Conservation (phyloP, 192 early-diverging fungal species). For the Podila epigama region DNA sequence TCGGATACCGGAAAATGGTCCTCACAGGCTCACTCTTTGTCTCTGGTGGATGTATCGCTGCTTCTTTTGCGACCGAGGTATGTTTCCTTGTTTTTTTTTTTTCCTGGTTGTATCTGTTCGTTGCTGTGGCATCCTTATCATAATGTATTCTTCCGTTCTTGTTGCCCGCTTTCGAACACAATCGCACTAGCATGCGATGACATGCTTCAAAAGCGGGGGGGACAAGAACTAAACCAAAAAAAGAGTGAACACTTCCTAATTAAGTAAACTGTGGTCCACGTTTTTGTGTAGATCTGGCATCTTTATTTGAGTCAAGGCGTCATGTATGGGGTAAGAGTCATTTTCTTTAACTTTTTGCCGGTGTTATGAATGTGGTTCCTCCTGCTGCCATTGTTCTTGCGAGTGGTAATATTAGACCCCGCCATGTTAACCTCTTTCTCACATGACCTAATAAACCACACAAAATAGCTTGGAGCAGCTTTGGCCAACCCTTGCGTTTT, state of each 20-base stretch:
- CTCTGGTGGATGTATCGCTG: constrained; percentile 29
- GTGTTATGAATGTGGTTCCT: not conserved
- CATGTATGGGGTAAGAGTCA: constrained; percentile 46
- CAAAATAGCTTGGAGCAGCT: constrained; percentile 26
- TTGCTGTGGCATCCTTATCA: too few species aligned
- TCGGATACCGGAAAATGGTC: constrained; percentile 44
- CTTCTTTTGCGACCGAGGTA: constrained; percentile 57
- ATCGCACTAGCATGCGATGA: not conserved
- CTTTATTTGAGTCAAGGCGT: constrained; percentile 57
- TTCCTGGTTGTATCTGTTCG: too few species aligned
- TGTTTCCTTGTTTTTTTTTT: not conserved
- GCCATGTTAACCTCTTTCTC: not conserved
- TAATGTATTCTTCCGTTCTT: too few species aligned
- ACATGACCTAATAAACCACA: not conserved
- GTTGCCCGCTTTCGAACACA: not conserved
- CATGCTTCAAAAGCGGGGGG: not conserved
- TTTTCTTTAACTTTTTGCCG: not conserved
- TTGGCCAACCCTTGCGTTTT: constrained; percentile 54
- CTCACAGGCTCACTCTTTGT: constrained; percentile 21
- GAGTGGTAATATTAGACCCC: not conserved
- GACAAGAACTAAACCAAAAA: too few species aligned
- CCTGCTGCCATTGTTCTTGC: not conserved
- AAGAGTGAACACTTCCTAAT: not conserved
- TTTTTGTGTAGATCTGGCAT: constrained; percentile 45
- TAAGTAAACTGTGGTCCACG: not conserved